Base-by-base conservation (phyloP, 2,329 filamentous ascomycete species). In the Talaromyces sp. region DNA sequence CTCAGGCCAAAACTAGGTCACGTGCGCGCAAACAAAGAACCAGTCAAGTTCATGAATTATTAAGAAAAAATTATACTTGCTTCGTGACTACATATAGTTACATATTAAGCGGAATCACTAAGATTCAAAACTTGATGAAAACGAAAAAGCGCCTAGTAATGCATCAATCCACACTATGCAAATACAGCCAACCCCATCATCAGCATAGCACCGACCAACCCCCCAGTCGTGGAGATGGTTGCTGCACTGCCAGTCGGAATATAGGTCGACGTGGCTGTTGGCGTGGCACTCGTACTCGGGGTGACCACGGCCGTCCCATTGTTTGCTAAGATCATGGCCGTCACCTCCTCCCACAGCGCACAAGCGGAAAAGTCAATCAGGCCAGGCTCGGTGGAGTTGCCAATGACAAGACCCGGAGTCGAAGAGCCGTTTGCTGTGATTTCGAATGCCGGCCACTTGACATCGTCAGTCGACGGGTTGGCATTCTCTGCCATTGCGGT, bases 401-500 rank as follows among this genome's bases (percentile, higher is more conserved):
- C 58, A 38, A 67, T 64, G 10, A 63, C 41, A 53, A 66, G 26
- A 2, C 65, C 61, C 2, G 61, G 56, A 4, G 50, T 32, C n/a
- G 55, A 46, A n/a, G 46, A 53, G 10, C 60, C 53, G 55, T 66
- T 49, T 13, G 11, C n/a, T 10, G 43, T 50, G 9, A 50, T 50
- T 14, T 50, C 6, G 24, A 50, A 66, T 21, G 26, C 19, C 8
- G 66, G 66, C 66, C 65, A 67, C 7, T 51, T 0, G 38, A 66
- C 59, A 5, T 29, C 60, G 1, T 24, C 50, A n/a, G 21, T 55
- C 10, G 31, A 46, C 7, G 67, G 66, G 3, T 62, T n/a, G n/a
- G 19, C 65, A 50, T 60, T 61, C 10, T 58, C 56, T 14, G 67
- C 65, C 66, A 68, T 68, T n/a, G 65, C 60, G 11, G 59, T 64